Evolutionary conservation across 1,284 basidiomycete genomes (phyloP).

Genomic region (Irpex sp.): DNA sequence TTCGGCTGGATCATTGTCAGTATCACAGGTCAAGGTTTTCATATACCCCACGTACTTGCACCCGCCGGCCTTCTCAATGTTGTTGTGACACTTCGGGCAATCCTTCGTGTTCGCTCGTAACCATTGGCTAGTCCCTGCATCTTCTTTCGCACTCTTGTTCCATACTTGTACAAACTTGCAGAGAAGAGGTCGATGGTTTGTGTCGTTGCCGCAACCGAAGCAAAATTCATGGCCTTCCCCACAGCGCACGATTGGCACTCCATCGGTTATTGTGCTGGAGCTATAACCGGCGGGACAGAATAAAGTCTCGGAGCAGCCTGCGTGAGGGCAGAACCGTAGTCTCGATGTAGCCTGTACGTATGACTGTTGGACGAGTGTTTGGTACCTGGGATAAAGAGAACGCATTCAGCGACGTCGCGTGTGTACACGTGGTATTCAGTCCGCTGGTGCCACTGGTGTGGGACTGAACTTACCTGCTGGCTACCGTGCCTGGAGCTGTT

Average conservation of each 20-base stretch:
- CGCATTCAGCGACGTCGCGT: background rate
- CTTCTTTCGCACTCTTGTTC: slow-evolving; percentile 65
- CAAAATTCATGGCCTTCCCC: slow-evolving; percentile 46
- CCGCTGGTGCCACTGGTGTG: background rate
- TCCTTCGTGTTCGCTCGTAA: slow-evolving; percentile 68
- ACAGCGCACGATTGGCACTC: slow-evolving; percentile 57
- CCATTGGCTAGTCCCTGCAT: slow-evolving; percentile 70
- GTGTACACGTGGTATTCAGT: background rate
- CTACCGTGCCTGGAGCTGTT: slow-evolving; percentile 32
- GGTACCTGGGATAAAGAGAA: slow-evolving; percentile 36
- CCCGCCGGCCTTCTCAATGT: slow-evolving; percentile 72
- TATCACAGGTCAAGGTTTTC: background rate
- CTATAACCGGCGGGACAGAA: slow-evolving; percentile 31
- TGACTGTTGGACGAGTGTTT: slow-evolving; percentile 51
- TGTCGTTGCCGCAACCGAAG: slow-evolving; percentile 50
- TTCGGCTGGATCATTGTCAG: slow-evolving; percentile 21
- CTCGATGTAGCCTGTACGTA: slow-evolving; percentile 57
- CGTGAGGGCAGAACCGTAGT: slow-evolving; percentile 56
- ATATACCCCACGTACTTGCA: slow-evolving; percentile 48
- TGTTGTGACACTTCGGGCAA: slow-evolving; percentile 62
- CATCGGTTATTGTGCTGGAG: slow-evolving; percentile 41
- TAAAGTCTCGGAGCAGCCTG: slow-evolving; percentile 30
- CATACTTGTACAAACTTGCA: slow-evolving; percentile 58
- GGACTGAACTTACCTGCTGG: slow-evolving; percentile 29
- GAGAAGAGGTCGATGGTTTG: slow-evolving; percentile 58